phyloP scores from a whole-genome alignment of 2,329 filamentous ascomycete genomes.

The Pleurostoma richardsiae region DNA sequence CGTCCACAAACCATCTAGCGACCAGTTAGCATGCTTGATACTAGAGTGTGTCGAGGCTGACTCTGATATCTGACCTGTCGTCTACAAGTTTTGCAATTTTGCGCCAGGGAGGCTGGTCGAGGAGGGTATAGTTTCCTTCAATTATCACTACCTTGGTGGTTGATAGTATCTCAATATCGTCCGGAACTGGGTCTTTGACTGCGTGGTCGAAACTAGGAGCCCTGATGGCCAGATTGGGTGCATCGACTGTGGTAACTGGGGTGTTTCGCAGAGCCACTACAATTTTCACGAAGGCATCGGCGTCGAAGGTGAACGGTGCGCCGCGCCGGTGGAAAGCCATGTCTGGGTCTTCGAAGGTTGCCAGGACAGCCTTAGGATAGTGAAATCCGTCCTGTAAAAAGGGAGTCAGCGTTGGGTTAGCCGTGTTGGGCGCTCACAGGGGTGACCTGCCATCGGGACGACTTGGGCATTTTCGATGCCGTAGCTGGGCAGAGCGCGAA shows the following conservation, averaged over 20 bases:
- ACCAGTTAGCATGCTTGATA: slow-evolving; percentile 1
- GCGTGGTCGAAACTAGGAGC: slow-evolving; percentile 46
- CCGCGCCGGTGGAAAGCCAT: slow-evolving; percentile 20
- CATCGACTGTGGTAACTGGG: slow-evolving; percentile 13
- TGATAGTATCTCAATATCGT: slow-evolving; percentile 21
- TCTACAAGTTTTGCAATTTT: slow-evolving; percentile 37
- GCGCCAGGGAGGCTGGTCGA: slow-evolving; percentile 39
- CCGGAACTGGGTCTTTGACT: slow-evolving; percentile 37
- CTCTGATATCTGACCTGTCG: slow-evolving; percentile 21
- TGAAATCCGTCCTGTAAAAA: slow-evolving; percentile 23
- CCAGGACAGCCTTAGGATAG: slow-evolving; percentile 14
- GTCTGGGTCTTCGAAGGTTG: slow-evolving; percentile 12
- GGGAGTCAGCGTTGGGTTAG: not conserved
- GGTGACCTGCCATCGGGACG: slow-evolving; percentile 17
- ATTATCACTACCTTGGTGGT: slow-evolving; percentile 42
- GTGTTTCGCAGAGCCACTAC: slow-evolving; percentile 12
- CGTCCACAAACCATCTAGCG: slow-evolving; percentile 22
- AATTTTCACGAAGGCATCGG: slow-evolving; percentile 13
- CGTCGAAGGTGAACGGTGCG: slow-evolving; percentile 25
- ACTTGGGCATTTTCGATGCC: slow-evolving; percentile 12
- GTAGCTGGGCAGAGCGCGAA: slow-evolving; percentile 8
- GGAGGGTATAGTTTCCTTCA: slow-evolving; percentile 44
- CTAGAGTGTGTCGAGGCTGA: not conserved
- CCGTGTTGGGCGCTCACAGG: not conserved
- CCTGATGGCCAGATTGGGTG: slow-evolving; percentile 8